phyloP scores from a whole-genome alignment of 495 filamentous ascomycete genomes.

The Penicillium roqueforti region DNA sequence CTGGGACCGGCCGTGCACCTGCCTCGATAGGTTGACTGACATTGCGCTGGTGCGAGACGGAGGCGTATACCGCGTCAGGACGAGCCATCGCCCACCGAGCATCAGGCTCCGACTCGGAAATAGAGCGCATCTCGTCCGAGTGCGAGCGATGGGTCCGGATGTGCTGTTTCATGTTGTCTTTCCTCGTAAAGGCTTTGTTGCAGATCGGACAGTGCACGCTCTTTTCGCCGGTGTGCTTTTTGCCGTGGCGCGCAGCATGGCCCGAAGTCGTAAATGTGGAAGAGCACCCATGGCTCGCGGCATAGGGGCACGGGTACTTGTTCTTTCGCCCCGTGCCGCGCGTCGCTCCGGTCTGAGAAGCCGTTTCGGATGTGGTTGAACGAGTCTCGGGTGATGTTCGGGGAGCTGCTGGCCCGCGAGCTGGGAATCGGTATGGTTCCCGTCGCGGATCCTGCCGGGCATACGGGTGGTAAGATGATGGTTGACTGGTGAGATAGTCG shows the following conservation, averaged over 20 bases:
- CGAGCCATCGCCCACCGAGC: slow-evolving; percentile 14
- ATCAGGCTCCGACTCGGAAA: slow-evolving; percentile 27
- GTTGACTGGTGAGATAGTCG: slow-evolving; percentile 36
- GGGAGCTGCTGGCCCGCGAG: slow-evolving; percentile 19
- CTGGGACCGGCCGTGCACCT: slow-evolving; percentile 7
- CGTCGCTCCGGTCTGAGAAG: slow-evolving; percentile 16
- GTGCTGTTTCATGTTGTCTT: slow-evolving; percentile 99
- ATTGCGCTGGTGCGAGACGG: slow-evolving; percentile 24
- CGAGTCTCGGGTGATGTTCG: slow-evolving; percentile 28
- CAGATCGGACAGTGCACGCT: slow-evolving; percentile 85
- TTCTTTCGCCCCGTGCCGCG: slow-evolving; percentile 39
- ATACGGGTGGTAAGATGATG: slow-evolving; percentile 26
- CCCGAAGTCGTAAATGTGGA: slow-evolving; percentile 94
- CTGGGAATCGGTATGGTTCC: slow-evolving; percentile 15
- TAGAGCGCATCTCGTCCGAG: slow-evolving; percentile 35
- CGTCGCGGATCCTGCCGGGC: slow-evolving; percentile 24
- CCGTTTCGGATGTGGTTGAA: slow-evolving; percentile 24
- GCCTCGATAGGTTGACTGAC: slow-evolving; percentile 24
- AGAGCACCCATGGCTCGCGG: slow-evolving; percentile 62
- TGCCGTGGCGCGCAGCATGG: slow-evolving; percentile 92
- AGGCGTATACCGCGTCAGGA: slow-evolving; percentile 13
- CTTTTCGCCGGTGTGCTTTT: slow-evolving; percentile 96
- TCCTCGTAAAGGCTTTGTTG: slow-evolving; percentile 89
- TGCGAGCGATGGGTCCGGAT: slow-evolving; percentile 70
- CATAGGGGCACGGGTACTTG: slow-evolving; percentile 55